phyloP scores from a whole-genome alignment of 352 stramenopile genomes.

The Phytophthora crassamura region DNA sequence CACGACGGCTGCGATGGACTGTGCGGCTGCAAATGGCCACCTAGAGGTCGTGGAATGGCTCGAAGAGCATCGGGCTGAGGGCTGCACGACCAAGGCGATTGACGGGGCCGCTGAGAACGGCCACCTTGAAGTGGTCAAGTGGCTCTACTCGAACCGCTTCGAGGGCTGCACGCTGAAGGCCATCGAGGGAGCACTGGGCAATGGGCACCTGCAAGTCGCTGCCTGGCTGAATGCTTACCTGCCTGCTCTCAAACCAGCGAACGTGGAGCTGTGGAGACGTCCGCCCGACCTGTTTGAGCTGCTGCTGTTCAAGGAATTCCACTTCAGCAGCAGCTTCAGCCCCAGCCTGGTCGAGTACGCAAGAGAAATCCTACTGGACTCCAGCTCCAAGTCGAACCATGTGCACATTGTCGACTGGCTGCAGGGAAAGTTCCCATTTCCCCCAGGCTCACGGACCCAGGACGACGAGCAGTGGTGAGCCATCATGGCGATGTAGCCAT shows the following conservation, averaged over 20 bases:
- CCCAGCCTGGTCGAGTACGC: neutral
- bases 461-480: conserved; percentile 11
- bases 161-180: conserved; percentile 20
- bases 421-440: conserved; percentile 6
- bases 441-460: neutral
- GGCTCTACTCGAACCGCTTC: too few relatives aligned
- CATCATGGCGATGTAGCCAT: neutral
- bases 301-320: conserved; percentile 18
- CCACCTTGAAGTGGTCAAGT: conserved; percentile 21
- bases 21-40: conserved; percentile 24
- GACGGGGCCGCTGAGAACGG: conserved; percentile 25
- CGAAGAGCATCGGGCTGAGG: conserved; percentile 2
- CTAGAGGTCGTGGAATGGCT: conserved; percentile 19
- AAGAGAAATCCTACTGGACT: conserved; percentile 1
- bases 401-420: conserved; percentile 16
- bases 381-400: conserved; percentile 26
- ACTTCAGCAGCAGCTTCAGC: conserved; percentile 16
- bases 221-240: conserved; percentile 7
- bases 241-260: neutral
- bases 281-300: conserved; percentile 7
- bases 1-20: conserved; percentile 25
- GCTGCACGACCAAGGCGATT: conserved; percentile 21
- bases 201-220: conserved; percentile 15
- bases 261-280: conserved; percentile 10
- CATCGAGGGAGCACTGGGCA: conserved; percentile 18